Evolutionary conservation across 2,329 filamentous ascomycete genomes (phyloP), one percentile per base, ranked within the genome.

Genomic region (Fusarium robinianum): DNA sequence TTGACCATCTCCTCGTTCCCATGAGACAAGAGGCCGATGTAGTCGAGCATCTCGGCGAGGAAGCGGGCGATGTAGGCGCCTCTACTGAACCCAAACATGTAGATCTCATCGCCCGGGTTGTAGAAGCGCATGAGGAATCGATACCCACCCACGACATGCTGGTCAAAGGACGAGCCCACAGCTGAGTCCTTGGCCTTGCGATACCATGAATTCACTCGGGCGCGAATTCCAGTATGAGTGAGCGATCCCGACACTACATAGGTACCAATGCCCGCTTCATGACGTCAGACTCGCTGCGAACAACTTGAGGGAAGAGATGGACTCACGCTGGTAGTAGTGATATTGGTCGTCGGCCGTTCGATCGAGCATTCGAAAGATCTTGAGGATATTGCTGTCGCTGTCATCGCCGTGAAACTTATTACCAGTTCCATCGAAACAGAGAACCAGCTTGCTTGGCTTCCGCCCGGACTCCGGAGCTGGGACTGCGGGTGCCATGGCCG

Each of bases 1-100:
- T 79, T 76, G 37, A 89, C 83, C 83, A 94, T 85, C 56, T 94
- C 89, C 61, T 95, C 87, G 57, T 95, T 95, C 8, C 89, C 88
- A 37, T 87, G 84, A 9, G 84, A 85, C 10, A 95, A 74, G 0
- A 95, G 74, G 2, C 90, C 89, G 41, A 94, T 83, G 55, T 88
- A 84, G 60, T 94, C 88, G 6, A 94, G 76, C 88, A 92, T 92
- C 62, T 94, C 88, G 1, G 88, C 87, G 1, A 90, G 69, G 59
- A 89, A 89, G 3, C 85, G 80, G 1, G 85, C 86, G 29, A 87
- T 85, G 58, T 89, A 89, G 2, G 85, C 78, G 12, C 86, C 86
- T 14, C 86, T 79, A 29, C 81, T 85, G 68, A 89, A 90, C 1
- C 86, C 86, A 47, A 88, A 88, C 67, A 88, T 81, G 62, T 83